Evolutionary conservation across 768 basidiomycete genomes (phyloP), one percentile per base, ranked within the genome.

Genomic region (Calocybe cyanea): DNA sequence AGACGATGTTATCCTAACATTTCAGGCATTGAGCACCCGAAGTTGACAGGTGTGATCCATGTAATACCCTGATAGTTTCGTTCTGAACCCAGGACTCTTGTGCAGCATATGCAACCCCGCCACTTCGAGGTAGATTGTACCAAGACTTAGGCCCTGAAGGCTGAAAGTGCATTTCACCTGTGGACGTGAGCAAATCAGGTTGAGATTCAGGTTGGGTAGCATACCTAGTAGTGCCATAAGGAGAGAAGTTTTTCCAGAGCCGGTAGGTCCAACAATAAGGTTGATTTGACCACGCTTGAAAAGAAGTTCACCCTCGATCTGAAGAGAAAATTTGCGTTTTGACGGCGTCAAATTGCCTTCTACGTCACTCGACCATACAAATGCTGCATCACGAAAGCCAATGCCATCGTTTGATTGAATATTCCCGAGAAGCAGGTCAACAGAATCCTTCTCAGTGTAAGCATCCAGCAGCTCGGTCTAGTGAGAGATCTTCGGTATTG

Each of bases 21-120:
- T 24, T 28, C 6, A 11, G 8, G 2, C 43, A 7, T 35, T 49
- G 24, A 49, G 37, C 24, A 36, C 30, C 21, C 20, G 38, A 18
- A 18, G 24, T 7, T 19, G 17, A n/a, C 24, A 35, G 17, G 8
- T 2, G 19, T 10, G 17, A 43, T 15, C 13, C 14, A 8, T 21
- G 14, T 15, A 18, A 10, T 23, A 80, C 83, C 59, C 66, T 71
- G 42, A 89, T 86, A 0, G 85, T 88, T 48, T 85, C 85, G 52
- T 89, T 91, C 60, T 83, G 78, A 2, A 91, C 81, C 88, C 88
- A 94, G 3, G 85, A 81, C 58, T 91, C 87, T 60, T 94, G 90
- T 2, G 85, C 83, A 5, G 85, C 85, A 58, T 87, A 91, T 2
- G 87, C 81, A 31, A 93, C 74, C 4, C 89, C 87, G 1, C 72